Base-by-base conservation (phyloP, 768 basidiomycete species). In the Royoungia palumana region DNA sequence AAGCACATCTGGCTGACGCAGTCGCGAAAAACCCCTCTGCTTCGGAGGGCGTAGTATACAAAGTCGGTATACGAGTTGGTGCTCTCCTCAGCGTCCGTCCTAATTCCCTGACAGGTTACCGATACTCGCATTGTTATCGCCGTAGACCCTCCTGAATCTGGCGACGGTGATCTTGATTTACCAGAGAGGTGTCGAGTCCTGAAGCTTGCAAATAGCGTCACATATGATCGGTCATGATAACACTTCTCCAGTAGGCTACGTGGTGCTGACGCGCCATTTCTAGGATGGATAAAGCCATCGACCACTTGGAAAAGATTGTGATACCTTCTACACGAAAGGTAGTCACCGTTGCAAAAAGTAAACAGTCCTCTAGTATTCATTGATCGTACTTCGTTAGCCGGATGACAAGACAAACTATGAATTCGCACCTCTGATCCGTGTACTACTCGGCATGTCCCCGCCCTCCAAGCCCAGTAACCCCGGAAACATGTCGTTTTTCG, bases 141-240 rank as follows among this genome's bases (percentile, higher is more conserved):
- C 5, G 70, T 92, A 16, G 84, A 89, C 59, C 65, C 78, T 12
- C 75, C 80, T 14, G 84, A 87, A 42, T 72, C 76, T 2, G 71
- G 69, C 27, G 74, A 75, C 41, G 78, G 81, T 38, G 87, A 89
- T 41, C 70, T 89, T 12, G 87, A 92, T 58, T 64, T 96, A 0
- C 90, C 93, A 6, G 92, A 94, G 59, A 76, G 87, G 42, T 90
- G 92, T 68, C 76, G 89, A 16, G 70, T 94, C 43, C 64, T 97
- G 44, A 97, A 97, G 62, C 75, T 95, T 2, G 93, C 93, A 12
- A 97, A 97, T 58, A 92, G 85, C 46, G 83, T 90, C 14, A 98
- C 94, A 1, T 94, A 89, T 63, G 91, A 94, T 58, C 78, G 94
- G 89, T 82, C 63, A 36, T 53, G 30, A 20, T 16, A 16, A 17